A percentile compares a stretch with the other conserved stretches of the same genome.
These are phyloP conservation scores for Narthecium ossifragum DNA, from an alignment of 106 monocot genomes.

Conservation along the genomic window DNA sequence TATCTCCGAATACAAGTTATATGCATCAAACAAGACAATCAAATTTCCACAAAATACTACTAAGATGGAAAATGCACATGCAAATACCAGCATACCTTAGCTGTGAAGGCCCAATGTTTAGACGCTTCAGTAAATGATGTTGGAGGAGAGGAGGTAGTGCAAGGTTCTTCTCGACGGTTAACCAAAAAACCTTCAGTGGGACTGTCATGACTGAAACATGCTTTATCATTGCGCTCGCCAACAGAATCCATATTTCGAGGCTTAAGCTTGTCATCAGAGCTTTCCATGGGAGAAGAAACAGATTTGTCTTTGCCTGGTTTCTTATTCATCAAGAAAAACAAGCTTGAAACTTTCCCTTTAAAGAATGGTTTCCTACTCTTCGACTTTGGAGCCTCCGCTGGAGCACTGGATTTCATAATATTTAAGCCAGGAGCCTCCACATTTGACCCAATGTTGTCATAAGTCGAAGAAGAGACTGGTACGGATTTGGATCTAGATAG, in stretches of 20 bases:
- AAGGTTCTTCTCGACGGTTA: constrained; percentile 8
- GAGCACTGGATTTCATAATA: constrained; percentile 9
- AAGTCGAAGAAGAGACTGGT: constrained; percentile 46
- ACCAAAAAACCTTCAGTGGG: no score
- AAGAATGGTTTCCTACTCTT: constrained; percentile 54
- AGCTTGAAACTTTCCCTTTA: constrained; percentile 66
- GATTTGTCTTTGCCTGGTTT: constrained; percentile 39
- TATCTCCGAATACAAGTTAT: no score
- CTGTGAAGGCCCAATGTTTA: no score
- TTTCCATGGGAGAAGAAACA: constrained; percentile 9
- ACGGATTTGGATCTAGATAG: constrained; percentile 66
- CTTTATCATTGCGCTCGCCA: constrained; percentile 4
- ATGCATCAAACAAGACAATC: no score
- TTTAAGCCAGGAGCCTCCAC: constrained; percentile 17
- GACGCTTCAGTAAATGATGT: no score
- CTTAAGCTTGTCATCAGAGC: constrained; percentile 6
- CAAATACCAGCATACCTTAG: no score
- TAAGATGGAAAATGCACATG: no score
- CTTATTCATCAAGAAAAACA: constrained; percentile 64
- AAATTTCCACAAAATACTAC: no score
- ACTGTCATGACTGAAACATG: no score
- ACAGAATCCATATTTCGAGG: not conserved
- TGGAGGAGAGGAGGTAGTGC: constrained; percentile 7
- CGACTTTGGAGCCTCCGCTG: constrained; percentile 25
- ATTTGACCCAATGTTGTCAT: constrained; percentile 29